Conservation (phyloP, 306 rosid species). For the Prunus mume region DNA sequence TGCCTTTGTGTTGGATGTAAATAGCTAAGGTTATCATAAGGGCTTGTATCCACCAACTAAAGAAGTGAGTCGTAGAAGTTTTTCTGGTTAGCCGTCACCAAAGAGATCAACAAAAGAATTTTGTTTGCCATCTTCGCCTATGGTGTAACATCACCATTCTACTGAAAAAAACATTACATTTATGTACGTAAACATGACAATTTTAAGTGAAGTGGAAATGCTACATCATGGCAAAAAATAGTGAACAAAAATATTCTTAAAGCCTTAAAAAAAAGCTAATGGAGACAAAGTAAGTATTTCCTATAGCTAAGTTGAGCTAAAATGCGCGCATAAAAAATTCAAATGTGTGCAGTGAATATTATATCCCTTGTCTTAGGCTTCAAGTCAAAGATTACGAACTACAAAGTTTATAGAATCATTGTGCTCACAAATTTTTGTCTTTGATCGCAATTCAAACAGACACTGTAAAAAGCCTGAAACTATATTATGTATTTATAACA, state of each 20-base stretch:
- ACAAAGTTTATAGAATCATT: conserved; percentile 24
- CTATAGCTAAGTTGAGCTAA: not conserved
- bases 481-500: not conserved
- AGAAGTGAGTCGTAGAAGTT: no score
- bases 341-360: not conserved
- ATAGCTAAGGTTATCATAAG: not conserved
- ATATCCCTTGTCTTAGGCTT: conserved; percentile 29
- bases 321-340: not conserved
- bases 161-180: not conserved
- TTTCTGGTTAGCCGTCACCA: no score
- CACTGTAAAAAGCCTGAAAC: conserved; percentile 5
- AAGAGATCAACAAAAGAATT: not conserved
- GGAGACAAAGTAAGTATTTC: conserved; percentile 19
- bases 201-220: not conserved
- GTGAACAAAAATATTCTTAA: not conserved
- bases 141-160: not conserved
- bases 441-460: conserved; percentile 16
- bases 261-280: not conserved
- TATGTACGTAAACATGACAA: not conserved
- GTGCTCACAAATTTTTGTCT: conserved; percentile 25
- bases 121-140: not conserved
- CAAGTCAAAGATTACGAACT: conserved; percentile 35
- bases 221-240: not conserved
- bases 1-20: not conserved
- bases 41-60: not conserved